Conservation (phyloP, 2,329 filamentous ascomycete genomes). For the Phialemonium atrogriseum region DNA sequence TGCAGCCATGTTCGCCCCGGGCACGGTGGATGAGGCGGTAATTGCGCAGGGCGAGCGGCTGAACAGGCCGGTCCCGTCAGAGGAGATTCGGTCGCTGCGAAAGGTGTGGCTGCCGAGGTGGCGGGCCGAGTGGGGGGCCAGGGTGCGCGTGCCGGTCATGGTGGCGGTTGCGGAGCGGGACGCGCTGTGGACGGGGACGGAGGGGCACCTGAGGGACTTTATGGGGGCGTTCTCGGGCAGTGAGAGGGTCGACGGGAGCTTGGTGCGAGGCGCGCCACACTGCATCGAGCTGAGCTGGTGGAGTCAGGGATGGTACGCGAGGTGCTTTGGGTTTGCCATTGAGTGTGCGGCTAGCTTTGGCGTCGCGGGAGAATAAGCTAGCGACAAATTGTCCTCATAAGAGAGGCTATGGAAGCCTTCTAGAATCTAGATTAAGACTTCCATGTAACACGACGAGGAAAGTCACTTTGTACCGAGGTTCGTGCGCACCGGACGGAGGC, state of each 20-base stretch:
- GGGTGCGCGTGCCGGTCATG: slow-evolving; percentile 11
- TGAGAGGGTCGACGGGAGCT: slow-evolving; percentile 9
- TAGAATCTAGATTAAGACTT: no score
- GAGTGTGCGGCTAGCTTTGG: slow-evolving; percentile 9
- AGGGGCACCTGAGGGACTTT: slow-evolving; percentile 10
- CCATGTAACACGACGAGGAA: no score
- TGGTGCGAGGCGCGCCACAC: slow-evolving; percentile 9
- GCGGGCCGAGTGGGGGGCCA: slow-evolving; percentile 5
- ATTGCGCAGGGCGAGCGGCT: slow-evolving; percentile 9
- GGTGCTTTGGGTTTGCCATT: slow-evolving; percentile 12
- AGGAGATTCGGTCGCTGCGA: slow-evolving; percentile 8
- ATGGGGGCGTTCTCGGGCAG: slow-evolving; percentile 9
- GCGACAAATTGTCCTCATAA: no score
- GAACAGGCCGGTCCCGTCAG: slow-evolving; percentile 7
- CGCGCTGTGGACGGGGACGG: slow-evolving; percentile 9
- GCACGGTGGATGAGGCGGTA: slow-evolving; percentile 10
- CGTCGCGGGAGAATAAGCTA: no score
- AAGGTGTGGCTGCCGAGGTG: slow-evolving; percentile 8
- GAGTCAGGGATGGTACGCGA: slow-evolving; percentile 12
- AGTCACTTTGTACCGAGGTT: no score
- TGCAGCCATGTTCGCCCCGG: slow-evolving; percentile 8
- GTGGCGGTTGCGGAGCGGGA: slow-evolving; percentile 13
- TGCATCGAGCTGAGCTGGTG: slow-evolving; percentile 12
- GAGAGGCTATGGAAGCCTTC: no score
- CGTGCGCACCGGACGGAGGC: no score